A percentile compares a stretch with the other conserved stretches of the same genome.
Conservation (phyloP, 495 filamentous ascomycete species). For the Acidiella bohemica region DNA sequence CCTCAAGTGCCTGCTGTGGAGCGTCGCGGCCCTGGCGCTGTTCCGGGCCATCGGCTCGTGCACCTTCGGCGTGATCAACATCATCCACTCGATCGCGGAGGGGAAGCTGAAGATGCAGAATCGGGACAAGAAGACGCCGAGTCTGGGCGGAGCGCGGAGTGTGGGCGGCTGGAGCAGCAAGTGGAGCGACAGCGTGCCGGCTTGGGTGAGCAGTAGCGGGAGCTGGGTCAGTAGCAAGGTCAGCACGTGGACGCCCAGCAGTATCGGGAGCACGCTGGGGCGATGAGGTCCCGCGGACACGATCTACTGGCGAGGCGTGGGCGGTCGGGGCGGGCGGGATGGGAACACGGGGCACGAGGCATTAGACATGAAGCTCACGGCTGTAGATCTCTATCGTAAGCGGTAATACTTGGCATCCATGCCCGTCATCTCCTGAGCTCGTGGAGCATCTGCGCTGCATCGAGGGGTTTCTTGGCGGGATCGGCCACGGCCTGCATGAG, state of each 20-base stretch:
- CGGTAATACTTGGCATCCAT: no score
- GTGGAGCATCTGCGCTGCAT: conserved; percentile 2
- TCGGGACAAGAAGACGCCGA: conserved; percentile 14
- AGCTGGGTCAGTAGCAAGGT: conserved; percentile 27
- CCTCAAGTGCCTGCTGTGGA: conserved; percentile 84
- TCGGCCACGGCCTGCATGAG: conserved; percentile 11
- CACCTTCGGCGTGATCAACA: conserved; percentile 67
- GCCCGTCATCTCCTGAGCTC: no score
- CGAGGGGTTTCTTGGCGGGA: neutral
- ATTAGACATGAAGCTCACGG: no score
- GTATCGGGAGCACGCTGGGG: conserved; percentile 23
- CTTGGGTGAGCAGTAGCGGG: conserved; percentile 24
- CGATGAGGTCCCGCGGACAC: no score
- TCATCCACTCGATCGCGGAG: conserved; percentile 74
- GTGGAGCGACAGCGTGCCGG: conserved; percentile 15
- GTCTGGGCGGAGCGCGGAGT: conserved; percentile 7
- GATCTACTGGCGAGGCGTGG: no score
- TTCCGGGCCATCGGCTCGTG: conserved; percentile 73
- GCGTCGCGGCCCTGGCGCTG: conserved; percentile 69
- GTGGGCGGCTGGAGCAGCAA: conserved; percentile 10
- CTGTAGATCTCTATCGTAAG: no score
- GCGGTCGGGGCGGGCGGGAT: no score
- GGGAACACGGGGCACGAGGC: no score
- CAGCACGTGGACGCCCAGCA: conserved; percentile 25
- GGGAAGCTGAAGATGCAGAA: conserved; percentile 50